A percentile compares a stretch with the other conserved stretches of the same genome.
Conservation (phyloP, 1,139 yeast species). For the Candida neerlandica region DNA sequence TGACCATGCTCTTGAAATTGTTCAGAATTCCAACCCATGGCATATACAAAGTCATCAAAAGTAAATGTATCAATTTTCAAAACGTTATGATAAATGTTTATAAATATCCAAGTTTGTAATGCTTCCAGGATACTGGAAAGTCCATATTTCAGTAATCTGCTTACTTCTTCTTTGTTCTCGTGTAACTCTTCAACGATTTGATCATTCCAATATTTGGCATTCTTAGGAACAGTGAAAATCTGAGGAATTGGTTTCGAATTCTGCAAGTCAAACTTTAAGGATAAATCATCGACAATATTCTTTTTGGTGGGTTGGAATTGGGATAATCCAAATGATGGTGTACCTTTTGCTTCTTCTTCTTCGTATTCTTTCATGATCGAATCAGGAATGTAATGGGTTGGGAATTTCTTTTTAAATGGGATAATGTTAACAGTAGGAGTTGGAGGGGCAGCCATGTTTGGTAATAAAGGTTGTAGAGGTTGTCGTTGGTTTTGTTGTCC, state of each 20-base stretch:
- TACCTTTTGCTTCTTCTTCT: constrained; percentile 15
- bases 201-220: constrained; percentile 29
- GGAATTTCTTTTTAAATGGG: constrained; percentile 30
- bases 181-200: constrained; percentile 28
- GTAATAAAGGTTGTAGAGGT: constrained; percentile 2
- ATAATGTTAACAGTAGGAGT: constrained; percentile 6
- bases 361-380: constrained; percentile 21
- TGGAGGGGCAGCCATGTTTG: not conserved
- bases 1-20: constrained; percentile 45
- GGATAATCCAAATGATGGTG: constrained; percentile 16
- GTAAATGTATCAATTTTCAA: constrained; percentile 71
- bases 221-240: constrained; percentile 31
- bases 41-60: constrained; percentile 74
- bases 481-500: constrained; percentile 1
- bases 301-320: constrained; percentile 44
- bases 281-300: constrained; percentile 40
- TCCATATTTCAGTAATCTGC: constrained; percentile 20
- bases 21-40: constrained; percentile 57
- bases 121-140: constrained; percentile 40
- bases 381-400: constrained; percentile 42
- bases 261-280: constrained; percentile 44
- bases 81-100: constrained; percentile 70
- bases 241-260: constrained; percentile 36
- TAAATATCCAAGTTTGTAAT: constrained; percentile 72
- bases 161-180: constrained; percentile 23